Evolutionary conservation across 2,329 filamentous ascomycete genomes (phyloP).

Genomic region (Phialocephala subalpina): DNA sequence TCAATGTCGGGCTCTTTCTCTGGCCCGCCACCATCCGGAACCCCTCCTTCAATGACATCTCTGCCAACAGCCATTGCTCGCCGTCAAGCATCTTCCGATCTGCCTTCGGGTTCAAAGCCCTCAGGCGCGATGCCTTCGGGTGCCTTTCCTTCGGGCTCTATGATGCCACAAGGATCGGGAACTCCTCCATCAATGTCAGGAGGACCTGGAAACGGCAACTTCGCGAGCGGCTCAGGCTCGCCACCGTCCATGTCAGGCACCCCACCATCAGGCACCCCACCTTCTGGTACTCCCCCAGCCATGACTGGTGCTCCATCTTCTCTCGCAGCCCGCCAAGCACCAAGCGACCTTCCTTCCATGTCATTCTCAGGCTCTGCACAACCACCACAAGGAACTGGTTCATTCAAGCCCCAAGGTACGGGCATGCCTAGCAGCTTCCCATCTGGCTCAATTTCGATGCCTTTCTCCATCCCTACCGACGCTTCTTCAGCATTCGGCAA

Average conservation of each 20-base stretch:
- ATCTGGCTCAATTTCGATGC: not conserved
- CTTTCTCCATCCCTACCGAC: not conserved
- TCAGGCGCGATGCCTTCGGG: conserved; percentile 10
- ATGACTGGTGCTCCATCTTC: not conserved
- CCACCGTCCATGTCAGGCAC: not conserved
- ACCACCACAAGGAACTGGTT: not conserved
- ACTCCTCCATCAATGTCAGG: not conserved
- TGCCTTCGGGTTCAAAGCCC: not conserved
- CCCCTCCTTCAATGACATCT: not conserved
- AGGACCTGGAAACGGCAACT: not conserved
- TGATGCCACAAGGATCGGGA: conserved; percentile 8
- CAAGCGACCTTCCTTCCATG: not conserved
- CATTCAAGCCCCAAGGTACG: not conserved
- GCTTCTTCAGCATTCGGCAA: not conserved
- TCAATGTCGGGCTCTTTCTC: not conserved
- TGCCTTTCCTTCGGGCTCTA: not conserved
- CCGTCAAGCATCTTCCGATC: conserved; percentile 6
- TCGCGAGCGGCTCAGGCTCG: conserved; percentile 6
- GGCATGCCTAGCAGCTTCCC: not conserved
- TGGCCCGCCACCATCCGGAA: conserved; percentile 4
- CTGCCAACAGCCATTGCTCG: conserved; percentile 1
- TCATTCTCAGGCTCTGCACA: not conserved
- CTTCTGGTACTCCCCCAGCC: not conserved
- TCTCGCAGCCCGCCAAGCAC: not conserved
- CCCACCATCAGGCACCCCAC: conserved; percentile 8